These are phyloP conservation scores for apple (Malus domestica) DNA, from an alignment of 306 rosid species.

Conservation along the genomic window DNA sequence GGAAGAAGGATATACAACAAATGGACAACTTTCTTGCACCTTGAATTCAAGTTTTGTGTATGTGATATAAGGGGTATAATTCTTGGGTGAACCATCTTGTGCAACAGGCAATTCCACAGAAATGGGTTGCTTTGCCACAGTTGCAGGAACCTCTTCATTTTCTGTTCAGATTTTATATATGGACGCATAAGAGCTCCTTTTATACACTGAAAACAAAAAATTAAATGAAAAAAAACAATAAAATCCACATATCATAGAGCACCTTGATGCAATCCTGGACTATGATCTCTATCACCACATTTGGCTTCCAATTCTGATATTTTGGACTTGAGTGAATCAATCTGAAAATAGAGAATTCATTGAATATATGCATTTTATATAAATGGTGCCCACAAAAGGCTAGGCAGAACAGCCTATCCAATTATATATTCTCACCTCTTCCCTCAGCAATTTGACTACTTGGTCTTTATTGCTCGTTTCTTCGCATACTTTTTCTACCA, in stretches of 20 bases:
- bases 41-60: constrained; percentile 84
- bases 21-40: constrained; percentile 32
- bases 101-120: constrained; percentile 27
- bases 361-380: background rate
- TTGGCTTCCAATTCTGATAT: constrained; percentile 49
- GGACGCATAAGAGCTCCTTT: background rate
- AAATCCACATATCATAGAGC: constrained; percentile 16
- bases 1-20: background rate
- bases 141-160: constrained; percentile 27
- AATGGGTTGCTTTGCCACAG: constrained; percentile 31
- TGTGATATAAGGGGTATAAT: constrained; percentile 64
- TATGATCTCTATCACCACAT: constrained; percentile 20
- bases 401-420: background rate
- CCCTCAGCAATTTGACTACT: constrained; percentile 51
- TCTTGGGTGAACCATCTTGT: constrained; percentile 42
- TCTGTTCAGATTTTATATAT: constrained; percentile 23
- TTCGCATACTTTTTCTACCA: constrained; percentile 29
- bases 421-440: constrained; percentile 53
- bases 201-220: constrained; percentile 9
- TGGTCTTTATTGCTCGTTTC: constrained; percentile 35
- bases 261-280: constrained; percentile 28
- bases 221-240: background rate
- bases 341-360: constrained; percentile 38
- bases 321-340: constrained; percentile 54
- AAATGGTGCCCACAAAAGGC: background rate